Conservation (phyloP, 768 basidiomycete species). For the Naganishia onofrii region DNA sequence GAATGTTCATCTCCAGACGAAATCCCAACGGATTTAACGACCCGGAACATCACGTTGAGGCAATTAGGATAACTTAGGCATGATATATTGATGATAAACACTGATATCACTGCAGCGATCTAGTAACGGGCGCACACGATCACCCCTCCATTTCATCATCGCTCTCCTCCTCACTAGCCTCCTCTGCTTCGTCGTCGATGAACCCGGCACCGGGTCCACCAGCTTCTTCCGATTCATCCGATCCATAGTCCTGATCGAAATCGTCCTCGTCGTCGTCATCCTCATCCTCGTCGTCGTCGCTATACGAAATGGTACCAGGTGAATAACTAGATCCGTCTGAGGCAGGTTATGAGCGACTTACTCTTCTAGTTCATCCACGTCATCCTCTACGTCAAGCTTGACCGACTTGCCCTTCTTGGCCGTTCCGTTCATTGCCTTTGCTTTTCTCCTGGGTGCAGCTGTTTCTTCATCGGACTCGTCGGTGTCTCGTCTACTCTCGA, state of each 20-base stretch:
- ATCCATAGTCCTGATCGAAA: constrained; percentile 39
- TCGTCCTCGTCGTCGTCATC: constrained; percentile 62
- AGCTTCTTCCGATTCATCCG: constrained; percentile 62
- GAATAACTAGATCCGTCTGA: neutral
- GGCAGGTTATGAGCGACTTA: neutral
- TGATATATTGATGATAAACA: neutral
- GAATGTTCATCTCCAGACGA: no score
- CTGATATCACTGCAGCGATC: neutral
- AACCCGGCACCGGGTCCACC: constrained; percentile 58
- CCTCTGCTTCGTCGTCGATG: constrained; percentile 58
- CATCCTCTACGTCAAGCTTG: constrained; percentile 37
- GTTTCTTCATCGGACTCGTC: constrained; percentile 27
- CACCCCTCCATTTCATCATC: constrained; percentile 48
- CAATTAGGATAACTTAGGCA: neutral
- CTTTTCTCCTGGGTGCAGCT: constrained; percentile 1
- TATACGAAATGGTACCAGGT: constrained; percentile 4
- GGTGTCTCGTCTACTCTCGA: constrained; percentile 28
- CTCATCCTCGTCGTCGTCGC: constrained; percentile 62
- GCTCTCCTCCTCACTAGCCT: constrained; percentile 57
- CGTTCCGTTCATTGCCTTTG: constrained; percentile 14
- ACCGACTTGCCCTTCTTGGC: constrained; percentile 28
- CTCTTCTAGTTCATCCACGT: constrained; percentile 31
- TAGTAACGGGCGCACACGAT: neutral
- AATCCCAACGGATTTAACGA: no score
- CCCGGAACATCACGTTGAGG: no score